Evolutionary conservation across 257 asterid species (phyloP), one percentile per base, ranked within the genome.

Genomic region (Misopates orontium): DNA sequence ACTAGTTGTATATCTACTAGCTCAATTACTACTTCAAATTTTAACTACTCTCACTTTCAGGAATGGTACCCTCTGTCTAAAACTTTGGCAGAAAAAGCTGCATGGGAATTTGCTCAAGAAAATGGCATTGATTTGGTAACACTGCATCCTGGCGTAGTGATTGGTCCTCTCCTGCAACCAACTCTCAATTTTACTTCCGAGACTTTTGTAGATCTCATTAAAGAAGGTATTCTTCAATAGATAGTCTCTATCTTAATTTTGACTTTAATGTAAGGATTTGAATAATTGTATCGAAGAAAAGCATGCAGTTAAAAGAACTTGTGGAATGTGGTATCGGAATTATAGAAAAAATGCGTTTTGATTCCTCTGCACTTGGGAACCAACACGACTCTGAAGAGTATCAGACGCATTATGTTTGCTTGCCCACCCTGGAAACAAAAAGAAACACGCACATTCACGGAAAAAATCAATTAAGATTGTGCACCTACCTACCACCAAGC

Each of bases 81-180:
- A 52, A 79, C 70, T 10, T 71, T 81, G 79, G 90, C 86, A 1
- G 88, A 83, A 75, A 70, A 78, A 60, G 86, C 78, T 21, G 94
- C 90, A 21, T 57, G 55, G 69, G 56, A 74, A 55, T 79, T 73
- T 53, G 52, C 85, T 14, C 40, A 71, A 57, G 71, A 83, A 67
- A 71, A 86, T 62, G 81, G 68, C 8, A 65, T 83, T 2, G 79
- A 86, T 63, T 40, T 86, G 78, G 72, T 86, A 14, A 69, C 72
- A 3, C 66, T 86, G 0, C 75, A 81, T 56, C 94, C 90, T 16
- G 86, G 86, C 4, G 20, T 60, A 13, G 79, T 79, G 24, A 56
- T 78, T 42, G 90, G 88, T 22, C 94, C 94, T 50, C 70, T 75
- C 42, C 53, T 86, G 21, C 87, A 83, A 39, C 86, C 94, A 47